phyloP scores from a whole-genome alignment of 345 rosid species.

The Gossypium longicalyx region DNA sequence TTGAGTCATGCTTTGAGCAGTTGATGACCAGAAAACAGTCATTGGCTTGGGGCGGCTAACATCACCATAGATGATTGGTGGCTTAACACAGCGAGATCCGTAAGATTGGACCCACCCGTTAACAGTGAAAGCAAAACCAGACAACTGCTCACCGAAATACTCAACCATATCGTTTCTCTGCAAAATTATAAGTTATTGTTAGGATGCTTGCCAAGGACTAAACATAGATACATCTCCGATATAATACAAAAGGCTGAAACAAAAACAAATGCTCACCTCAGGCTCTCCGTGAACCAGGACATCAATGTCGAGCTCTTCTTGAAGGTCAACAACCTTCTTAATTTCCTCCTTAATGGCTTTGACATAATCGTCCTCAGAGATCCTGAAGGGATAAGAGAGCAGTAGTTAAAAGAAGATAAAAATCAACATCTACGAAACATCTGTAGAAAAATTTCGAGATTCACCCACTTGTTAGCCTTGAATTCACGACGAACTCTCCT shows the following conservation, averaged over 20 bases:
- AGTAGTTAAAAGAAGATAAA: slow-evolving; percentile 9
- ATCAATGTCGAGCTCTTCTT: slow-evolving; percentile 94
- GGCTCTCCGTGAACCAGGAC: slow-evolving; percentile 98
- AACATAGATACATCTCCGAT: not conserved
- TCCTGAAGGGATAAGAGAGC: slow-evolving; percentile 36
- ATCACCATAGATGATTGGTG: slow-evolving; percentile 95
- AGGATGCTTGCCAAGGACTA: not conserved
- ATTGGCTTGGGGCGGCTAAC: slow-evolving; percentile 98
- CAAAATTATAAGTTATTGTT: slow-evolving; percentile 15
- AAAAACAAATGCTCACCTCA: slow-evolving; percentile 48
- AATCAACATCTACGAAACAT: not conserved
- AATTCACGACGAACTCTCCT: slow-evolving; percentile 98
- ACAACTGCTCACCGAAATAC: slow-evolving; percentile 95
- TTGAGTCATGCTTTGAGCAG: slow-evolving; percentile 89
- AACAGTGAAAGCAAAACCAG: slow-evolving; percentile 90
- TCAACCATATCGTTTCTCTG: slow-evolving; percentile 99
- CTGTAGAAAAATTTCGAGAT: not conserved
- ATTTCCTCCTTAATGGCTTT: slow-evolving; percentile 92
- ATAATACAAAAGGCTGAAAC: slow-evolving; percentile 3
- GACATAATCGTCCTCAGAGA: slow-evolving; percentile 80
- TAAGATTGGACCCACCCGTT: slow-evolving; percentile 99
- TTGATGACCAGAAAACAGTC: slow-evolving; percentile 97
- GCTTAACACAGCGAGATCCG: slow-evolving; percentile 97
- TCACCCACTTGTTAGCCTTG: slow-evolving; percentile 86
- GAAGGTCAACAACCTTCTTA: slow-evolving; percentile 79